phyloP scores from a whole-genome alignment of 352 stramenopile genomes.

The Pythium insidiosum region DNA sequence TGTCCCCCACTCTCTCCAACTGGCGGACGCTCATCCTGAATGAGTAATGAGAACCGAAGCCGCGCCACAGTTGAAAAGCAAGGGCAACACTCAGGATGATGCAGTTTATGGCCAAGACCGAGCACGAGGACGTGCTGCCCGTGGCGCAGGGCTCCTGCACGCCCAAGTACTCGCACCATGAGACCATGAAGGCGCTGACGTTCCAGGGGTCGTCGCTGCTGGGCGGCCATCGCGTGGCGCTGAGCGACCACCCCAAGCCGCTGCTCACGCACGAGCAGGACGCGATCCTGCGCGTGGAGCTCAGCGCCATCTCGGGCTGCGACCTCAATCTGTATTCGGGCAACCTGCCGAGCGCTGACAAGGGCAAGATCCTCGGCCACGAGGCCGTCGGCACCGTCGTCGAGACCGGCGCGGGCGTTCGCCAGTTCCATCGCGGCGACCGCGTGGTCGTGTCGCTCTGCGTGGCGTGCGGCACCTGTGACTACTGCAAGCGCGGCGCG shows the following conservation, averaged over 20 bases:
- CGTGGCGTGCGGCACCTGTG: conserved; percentile 30
- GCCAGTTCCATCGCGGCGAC: conserved; percentile 23
- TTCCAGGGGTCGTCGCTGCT: conserved; percentile 14
- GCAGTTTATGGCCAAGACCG: conserved; percentile 11
- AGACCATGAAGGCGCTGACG: conserved; percentile 27
- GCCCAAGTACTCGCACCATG: conserved; percentile 14
- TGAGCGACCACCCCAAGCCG: conserved; percentile 13
- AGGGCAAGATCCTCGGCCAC: conserved; percentile 33
- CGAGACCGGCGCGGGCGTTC: conserved; percentile 21
- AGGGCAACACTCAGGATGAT: too few relatives aligned
- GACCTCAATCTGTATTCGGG: conserved; percentile 30
- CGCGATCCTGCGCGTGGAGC: conserved; percentile 21
- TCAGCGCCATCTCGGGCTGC: conserved; percentile 28
- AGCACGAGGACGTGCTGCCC: conserved; percentile 9
- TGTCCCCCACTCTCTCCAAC: too few relatives aligned
- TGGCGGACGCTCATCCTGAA: too few relatives aligned
- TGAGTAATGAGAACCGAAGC: too few relatives aligned
- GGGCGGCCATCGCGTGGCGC: conserved; percentile 10
- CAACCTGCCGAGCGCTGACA: conserved; percentile 23
- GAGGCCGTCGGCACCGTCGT: conserved; percentile 30
- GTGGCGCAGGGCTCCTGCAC: conserved; percentile 19
- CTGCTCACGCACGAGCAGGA: conserved; percentile 21
- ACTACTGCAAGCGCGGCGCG: conserved; percentile 21
- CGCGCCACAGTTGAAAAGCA: too few relatives aligned
- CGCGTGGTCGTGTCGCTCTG: conserved; percentile 34